Evolutionary conservation across 169 alveolate genomes (phyloP).

Genomic region (Theileria sp.): DNA sequence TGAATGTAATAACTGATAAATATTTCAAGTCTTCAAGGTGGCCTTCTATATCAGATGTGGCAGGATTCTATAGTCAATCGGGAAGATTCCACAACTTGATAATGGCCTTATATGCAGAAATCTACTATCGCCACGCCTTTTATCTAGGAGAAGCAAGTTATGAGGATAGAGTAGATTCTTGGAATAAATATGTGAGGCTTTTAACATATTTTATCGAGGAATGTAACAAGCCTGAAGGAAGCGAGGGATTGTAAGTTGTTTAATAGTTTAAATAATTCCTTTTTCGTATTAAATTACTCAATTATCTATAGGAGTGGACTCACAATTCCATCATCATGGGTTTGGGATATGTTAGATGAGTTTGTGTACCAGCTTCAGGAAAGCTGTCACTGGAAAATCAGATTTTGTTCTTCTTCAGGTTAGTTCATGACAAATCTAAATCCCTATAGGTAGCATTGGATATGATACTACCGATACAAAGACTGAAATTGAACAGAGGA

Average conservation of each 20-base stretch:
- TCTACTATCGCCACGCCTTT: constrained; percentile 81
- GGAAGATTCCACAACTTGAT: constrained; percentile 77
- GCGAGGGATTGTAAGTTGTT: constrained; percentile 38
- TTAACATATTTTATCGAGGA: constrained; percentile 71
- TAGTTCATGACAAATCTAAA: constrained; percentile 17
- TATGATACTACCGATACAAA: not conserved
- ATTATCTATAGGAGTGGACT: constrained; percentile 25
- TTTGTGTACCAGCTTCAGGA: constrained; percentile 82
- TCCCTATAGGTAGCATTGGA: constrained; percentile 8
- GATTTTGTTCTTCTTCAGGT: constrained; percentile 48
- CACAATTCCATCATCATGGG: constrained; percentile 81
- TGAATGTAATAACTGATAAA: constrained; percentile 71
- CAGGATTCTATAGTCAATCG: constrained; percentile 75
- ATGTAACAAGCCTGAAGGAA: constrained; percentile 50
- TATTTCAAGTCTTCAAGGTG: constrained; percentile 74
- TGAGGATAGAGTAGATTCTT: constrained; percentile 78
- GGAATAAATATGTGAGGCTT: constrained; percentile 79
- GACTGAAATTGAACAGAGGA: constrained; percentile 11
- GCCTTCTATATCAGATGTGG: constrained; percentile 80
- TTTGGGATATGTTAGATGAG: constrained; percentile 83
- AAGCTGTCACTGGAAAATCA: constrained; percentile 72
- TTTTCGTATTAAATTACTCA: constrained; percentile 12
- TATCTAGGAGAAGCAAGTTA: constrained; percentile 73
- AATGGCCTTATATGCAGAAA: constrained; percentile 80
- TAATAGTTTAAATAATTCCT: not conserved